These are phyloP conservation scores for Hysterangium stoloniferum DNA, from an alignment of 768 basidiomycete genomes.

Conservation along the genomic window DNA sequence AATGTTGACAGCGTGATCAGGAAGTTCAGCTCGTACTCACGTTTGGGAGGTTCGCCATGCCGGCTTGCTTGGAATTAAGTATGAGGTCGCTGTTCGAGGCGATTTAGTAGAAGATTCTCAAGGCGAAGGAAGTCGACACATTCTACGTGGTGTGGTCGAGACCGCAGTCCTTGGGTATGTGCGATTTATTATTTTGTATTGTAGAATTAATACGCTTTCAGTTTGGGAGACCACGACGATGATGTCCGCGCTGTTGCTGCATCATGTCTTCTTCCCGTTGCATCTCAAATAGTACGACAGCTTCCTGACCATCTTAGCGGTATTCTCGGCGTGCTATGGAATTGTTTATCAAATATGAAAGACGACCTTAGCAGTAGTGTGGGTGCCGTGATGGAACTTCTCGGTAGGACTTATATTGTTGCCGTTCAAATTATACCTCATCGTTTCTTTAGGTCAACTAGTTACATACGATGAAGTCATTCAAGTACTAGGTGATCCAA, in stretches of 20 bases:
- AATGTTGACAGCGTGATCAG: neutral
- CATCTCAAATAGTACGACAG: slow-evolving; percentile 66
- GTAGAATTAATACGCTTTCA: slow-evolving; percentile 24
- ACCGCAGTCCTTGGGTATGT: slow-evolving; percentile 86
- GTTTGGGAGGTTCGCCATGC: slow-evolving; percentile 98
- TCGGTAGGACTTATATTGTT: slow-evolving; percentile 46
- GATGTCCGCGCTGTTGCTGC: slow-evolving; percentile 96
- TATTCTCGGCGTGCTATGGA: slow-evolving; percentile 83
- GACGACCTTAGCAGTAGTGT: slow-evolving; percentile 96
- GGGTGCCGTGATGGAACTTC: slow-evolving; percentile 92
- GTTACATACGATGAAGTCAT: slow-evolving; percentile 77
- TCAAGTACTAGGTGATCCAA: slow-evolving; percentile 57
- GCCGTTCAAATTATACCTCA: neutral
- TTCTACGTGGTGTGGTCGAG: slow-evolving; percentile 79
- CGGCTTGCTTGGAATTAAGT: slow-evolving; percentile 94
- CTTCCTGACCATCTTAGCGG: slow-evolving; percentile 63
- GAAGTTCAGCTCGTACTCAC: slow-evolving; percentile 32
- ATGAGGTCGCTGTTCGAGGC: slow-evolving; percentile 89
- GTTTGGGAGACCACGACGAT: slow-evolving; percentile 85
- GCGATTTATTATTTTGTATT: neutral
- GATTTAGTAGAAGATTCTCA: slow-evolving; percentile 59
- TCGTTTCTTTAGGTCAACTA: slow-evolving; percentile 55
- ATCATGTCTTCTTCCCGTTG: slow-evolving; percentile 84
- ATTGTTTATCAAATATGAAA: slow-evolving; percentile 84
- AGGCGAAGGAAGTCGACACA: slow-evolving; percentile 37